A percentile compares a stretch with the other conserved stretches of the same genome.
Evolutionary conservation across 192 early-diverging fungal species (phyloP).

Genomic region (Paraglomus occultum): DNA sequence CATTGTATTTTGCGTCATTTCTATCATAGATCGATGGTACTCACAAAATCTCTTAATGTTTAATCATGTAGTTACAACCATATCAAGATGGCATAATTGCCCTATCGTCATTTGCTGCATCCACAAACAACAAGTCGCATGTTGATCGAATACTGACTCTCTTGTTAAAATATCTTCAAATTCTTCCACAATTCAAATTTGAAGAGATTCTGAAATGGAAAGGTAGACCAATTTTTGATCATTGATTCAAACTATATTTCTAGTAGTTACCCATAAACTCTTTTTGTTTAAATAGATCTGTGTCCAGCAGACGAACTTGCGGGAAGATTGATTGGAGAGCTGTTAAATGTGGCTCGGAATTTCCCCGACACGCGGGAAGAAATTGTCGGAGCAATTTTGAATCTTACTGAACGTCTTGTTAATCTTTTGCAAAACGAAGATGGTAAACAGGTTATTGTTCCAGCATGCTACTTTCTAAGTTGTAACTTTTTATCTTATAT

Average conservation of each 20-base stretch:
- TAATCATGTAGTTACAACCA: conserved; percentile 18
- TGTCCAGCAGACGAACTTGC: conserved; percentile 37
- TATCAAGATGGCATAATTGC: conserved; percentile 12
- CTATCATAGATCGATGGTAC: neutral
- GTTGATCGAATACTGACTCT: conserved; percentile 6
- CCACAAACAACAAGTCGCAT: neutral
- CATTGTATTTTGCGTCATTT: neutral
- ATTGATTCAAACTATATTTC: too few species aligned
- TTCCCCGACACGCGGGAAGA: conserved; percentile 31
- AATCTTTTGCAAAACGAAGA: conserved; percentile 25
- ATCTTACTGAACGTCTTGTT: conserved; percentile 33
- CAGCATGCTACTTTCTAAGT: neutral
- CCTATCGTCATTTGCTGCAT: conserved; percentile 21
- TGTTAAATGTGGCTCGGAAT: conserved; percentile 37
- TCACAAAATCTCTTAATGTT: neutral
- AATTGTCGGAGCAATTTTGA: conserved; percentile 35
- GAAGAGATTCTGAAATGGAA: conserved; percentile 22
- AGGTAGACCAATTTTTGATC: neutral
- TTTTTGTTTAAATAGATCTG: conserved; percentile 29
- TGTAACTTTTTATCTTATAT: neutral
- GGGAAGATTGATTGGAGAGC: conserved; percentile 29
- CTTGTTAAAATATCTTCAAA: conserved; percentile 24
- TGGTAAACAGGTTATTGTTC: conserved; percentile 23
- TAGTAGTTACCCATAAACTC: conserved; percentile 7
- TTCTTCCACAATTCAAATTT: conserved; percentile 23